Conservation (phyloP, 257 asterid species). For the Lycium ferocissimum region DNA sequence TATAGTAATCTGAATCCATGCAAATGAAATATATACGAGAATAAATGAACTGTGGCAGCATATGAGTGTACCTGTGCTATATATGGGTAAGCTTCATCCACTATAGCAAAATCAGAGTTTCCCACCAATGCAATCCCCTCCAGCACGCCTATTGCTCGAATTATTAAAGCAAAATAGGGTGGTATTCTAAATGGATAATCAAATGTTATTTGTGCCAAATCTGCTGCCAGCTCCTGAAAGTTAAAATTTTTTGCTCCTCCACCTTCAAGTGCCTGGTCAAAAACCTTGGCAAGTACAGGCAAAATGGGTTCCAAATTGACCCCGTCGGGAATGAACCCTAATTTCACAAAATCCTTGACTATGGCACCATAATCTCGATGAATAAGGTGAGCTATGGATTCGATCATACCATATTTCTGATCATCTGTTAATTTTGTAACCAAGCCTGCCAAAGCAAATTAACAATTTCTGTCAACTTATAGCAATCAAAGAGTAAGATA, state of each 20-base stretch:
- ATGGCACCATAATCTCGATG: slow-evolving; percentile 97
- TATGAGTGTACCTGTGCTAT: slow-evolving; percentile 81
- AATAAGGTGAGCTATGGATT: slow-evolving; percentile 98
- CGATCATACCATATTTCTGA: slow-evolving; percentile 96
- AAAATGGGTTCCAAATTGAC: slow-evolving; percentile 93
- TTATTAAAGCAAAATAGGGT: slow-evolving; percentile 97
- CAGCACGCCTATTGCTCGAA: slow-evolving; percentile 97
- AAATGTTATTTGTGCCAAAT: slow-evolving; percentile 97
- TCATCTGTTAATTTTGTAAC: slow-evolving; percentile 96
- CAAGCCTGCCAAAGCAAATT: slow-evolving; percentile 66
- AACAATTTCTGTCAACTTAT: neutral
- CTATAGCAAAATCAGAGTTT: slow-evolving; percentile 96
- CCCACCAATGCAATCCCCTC: slow-evolving; percentile 99
- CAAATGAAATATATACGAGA: neutral
- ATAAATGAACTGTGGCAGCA: slow-evolving; percentile 14
- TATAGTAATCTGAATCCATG: neutral
- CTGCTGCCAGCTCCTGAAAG: slow-evolving; percentile 98
- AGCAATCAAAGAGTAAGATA: neutral
- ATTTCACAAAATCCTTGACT: slow-evolving; percentile 93
- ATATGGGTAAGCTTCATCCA: slow-evolving; percentile 99
- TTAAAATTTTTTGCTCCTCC: slow-evolving; percentile 97
- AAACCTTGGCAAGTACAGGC: slow-evolving; percentile 98
- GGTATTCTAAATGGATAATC: slow-evolving; percentile 98
- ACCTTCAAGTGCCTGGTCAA: slow-evolving; percentile 99
- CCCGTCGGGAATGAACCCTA: slow-evolving; percentile 90